Base-by-base conservation (phyloP, 2,329 filamentous ascomycete genomes). In the Diaporthe sp. region DNA sequence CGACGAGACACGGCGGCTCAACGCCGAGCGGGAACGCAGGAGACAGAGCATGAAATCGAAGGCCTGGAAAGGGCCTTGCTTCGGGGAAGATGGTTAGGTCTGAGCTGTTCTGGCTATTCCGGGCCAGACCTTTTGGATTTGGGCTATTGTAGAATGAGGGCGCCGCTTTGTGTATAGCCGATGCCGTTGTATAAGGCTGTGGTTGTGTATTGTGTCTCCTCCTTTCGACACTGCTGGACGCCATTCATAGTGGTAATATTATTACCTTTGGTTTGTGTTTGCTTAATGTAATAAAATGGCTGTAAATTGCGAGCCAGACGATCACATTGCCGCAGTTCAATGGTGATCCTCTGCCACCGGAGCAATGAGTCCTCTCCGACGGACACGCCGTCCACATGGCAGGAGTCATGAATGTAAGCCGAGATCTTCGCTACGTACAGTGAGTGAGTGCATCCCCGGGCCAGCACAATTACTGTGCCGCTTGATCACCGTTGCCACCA, bases 211-310 rank as follows among this genome's bases (percentile, higher is more conserved):
- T 19, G 45, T 50, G 45, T 50, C n/a, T 22, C 22, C 25, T 6
- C 42, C 70, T 7, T 38, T 71, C n/a, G 25, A 28, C 22, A 19
- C 15, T 40, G 57, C n/a, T 17, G 50, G 50, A 28, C 28, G 61
- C 69, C 40, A 74, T 68, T 35, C 74, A 40, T 75, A 67, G 19
- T 70, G 42, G 55, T 55, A 74, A 75, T 75, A 70, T 68, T 74
- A 71, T 25, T 68, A 68, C 33, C 64, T 68, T 54, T 47, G 64
- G 64, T 12, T 38, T 58, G 28, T 13, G 38, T n/a, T 17, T n/a
- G 57, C 35, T 67, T 22, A 22, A 33, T 9, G 13, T 40, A 40
- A 35, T 17, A 30, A 40, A 25, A 35, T 54, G 10, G 7, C n/a
- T n/a, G n/a, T n/a, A n/a, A n/a, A n/a, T n/a, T n/a, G n/a, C n/a